Conservation (phyloP, 176 grass and related monocot genomes). For the Carex myosuroides region DNA sequence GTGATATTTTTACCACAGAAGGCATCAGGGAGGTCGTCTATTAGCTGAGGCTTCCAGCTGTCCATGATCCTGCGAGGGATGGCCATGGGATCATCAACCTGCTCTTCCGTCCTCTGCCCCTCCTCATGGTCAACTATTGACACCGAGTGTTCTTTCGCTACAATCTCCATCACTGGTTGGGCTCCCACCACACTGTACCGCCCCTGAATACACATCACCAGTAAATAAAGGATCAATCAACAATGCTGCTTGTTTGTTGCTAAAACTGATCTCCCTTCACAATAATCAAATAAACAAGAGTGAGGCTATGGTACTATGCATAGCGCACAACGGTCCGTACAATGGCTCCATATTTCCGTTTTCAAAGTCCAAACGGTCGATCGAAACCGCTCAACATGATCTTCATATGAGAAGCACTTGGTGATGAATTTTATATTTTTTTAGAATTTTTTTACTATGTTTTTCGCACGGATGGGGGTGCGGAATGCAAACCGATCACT, state of each 20-base stretch:
- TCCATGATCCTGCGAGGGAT: conserved; percentile 71
- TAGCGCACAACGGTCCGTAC: no score
- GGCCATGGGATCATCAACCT: conserved; percentile 52
- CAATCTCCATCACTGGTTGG: conserved; percentile 79
- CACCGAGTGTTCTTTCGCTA: conserved; percentile 58
- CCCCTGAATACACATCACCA: conserved; percentile 37
- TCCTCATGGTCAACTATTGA: conserved; percentile 65
- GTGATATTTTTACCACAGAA: conserved; percentile 53
- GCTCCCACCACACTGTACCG: conserved; percentile 84
- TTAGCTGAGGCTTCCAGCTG: conserved; percentile 51
- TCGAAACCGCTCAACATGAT: no score
- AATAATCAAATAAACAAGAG: background rate
- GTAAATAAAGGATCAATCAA: background rate
- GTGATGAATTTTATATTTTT: no score
- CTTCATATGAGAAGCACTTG: no score
- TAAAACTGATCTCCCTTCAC: background rate
- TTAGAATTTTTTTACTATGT: no score
- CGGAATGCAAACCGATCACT: no score
- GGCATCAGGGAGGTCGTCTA: conserved; percentile 54
- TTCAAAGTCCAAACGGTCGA: no score
- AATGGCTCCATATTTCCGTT: no score
- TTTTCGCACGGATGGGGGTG: no score
- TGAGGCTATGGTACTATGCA: no score
- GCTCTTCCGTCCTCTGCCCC: conserved; percentile 44
- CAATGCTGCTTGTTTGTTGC: background rate